Conservation (phyloP, 345 rosid genomes). For the sweet orange (Citrus sinensis) region DVS_A1.0 CM039163.1:46634501-46635000, state of each 20-base stretch:
- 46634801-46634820: conserved; percentile 61
- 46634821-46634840: not conserved
- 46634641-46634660: not conserved
- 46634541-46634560: not conserved
- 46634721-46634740: conserved; percentile 89
- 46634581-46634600: not conserved
- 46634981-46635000: not conserved
- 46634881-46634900: not conserved
- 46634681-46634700: not conserved
- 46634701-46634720: conserved; percentile 39
- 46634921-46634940: not conserved
- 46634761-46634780: conserved; percentile 96
- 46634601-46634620: not conserved
- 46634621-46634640: not conserved
- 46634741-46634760: conserved; percentile 81
- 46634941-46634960: not conserved
- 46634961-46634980: not conserved
- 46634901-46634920: not conserved
- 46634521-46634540: not conserved
- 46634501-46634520: not conserved
- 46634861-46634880: not conserved
- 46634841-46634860: not conserved
- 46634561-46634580: not conserved
- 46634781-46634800: conserved; percentile 93
- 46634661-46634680: not conserved